Evolutionary conservation across 2,329 filamentous ascomycete genomes (phyloP).

Genomic region (Epichloe scottii): DNA sequence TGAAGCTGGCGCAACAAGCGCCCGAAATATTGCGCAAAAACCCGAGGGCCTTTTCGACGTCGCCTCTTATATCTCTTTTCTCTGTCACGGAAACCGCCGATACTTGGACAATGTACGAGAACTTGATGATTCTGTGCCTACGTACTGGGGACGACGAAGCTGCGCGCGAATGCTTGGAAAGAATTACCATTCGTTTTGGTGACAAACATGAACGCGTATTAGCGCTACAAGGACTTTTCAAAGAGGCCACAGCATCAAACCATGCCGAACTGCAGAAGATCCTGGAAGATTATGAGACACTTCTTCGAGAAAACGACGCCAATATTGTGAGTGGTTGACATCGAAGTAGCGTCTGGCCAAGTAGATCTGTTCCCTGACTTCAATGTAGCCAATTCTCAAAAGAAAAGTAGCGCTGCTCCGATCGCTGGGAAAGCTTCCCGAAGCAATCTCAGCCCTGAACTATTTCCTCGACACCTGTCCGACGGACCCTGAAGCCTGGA

Average conservation of each 20-base stretch:
- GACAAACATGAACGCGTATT: conserved; percentile 73
- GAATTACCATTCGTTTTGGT: conserved; percentile 71
- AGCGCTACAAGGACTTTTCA: conserved; percentile 68
- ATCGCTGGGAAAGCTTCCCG: conserved; percentile 54
- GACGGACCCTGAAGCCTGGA: conserved; percentile 87
- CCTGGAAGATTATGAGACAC: conserved; percentile 64
- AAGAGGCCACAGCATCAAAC: conserved; percentile 67
- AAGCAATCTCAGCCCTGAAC: conserved; percentile 64
- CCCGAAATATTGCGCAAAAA: conserved; percentile 42
- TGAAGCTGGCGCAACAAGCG: conserved; percentile 49
- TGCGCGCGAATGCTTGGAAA: conserved; percentile 62
- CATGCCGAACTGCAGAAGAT: conserved; percentile 54
- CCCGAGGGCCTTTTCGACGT: conserved; percentile 41
- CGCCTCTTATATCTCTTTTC: conserved; percentile 39
- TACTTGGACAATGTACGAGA: conserved; percentile 76
- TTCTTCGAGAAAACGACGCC: conserved; percentile 59
- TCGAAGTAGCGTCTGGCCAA: not conserved
- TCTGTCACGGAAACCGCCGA: conserved; percentile 58
- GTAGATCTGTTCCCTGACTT: conserved; percentile 12
- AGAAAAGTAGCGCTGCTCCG: conserved; percentile 68
- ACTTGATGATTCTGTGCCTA: conserved; percentile 72
- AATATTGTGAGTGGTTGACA: conserved; percentile 53
- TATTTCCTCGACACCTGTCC: conserved; percentile 71
- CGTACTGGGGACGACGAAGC: conserved; percentile 71
- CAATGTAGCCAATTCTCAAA: conserved; percentile 66